These are phyloP conservation scores for Aspergillus fischeri DNA, from an alignment of 2,329 filamentous ascomycete genomes.

Conservation along the genomic window DNA sequence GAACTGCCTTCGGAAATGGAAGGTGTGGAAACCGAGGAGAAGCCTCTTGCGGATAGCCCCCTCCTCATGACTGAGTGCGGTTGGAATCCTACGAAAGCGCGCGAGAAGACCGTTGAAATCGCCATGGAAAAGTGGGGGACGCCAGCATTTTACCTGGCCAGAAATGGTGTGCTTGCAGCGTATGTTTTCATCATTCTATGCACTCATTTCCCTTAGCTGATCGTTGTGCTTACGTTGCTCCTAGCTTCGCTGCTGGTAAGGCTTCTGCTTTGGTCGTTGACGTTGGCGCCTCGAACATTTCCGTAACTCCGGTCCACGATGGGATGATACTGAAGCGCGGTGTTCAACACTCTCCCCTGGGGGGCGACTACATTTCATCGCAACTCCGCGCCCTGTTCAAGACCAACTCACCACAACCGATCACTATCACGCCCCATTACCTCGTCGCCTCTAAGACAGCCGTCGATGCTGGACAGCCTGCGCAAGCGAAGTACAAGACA, in stretches of 20 bases:
- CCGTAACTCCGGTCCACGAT: constrained; percentile 87
- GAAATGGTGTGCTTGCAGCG: constrained; percentile 82
- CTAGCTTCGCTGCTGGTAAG: constrained; percentile 80
- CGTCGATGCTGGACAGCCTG: constrained; percentile 78
- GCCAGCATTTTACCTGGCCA: constrained; percentile 89
- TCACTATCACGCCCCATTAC: constrained; percentile 78
- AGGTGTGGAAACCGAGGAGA: constrained; percentile 60
- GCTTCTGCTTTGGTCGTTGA: constrained; percentile 90
- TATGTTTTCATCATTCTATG: constrained; percentile 32
- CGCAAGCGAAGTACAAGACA: constrained; percentile 69
- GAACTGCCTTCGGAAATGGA: constrained; percentile 60
- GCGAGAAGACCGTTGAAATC: constrained; percentile 92
- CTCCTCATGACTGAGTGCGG: constrained; percentile 90
- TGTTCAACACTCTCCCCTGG: constrained; percentile 77
- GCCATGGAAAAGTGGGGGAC: constrained; percentile 96
- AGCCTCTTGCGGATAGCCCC: constrained; percentile 82
- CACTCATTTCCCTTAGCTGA: neutral
- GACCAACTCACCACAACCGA: constrained; percentile 59
- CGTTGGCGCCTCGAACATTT: constrained; percentile 82
- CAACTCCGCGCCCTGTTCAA: constrained; percentile 82
- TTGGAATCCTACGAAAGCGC: constrained; percentile 82
- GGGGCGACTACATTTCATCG: constrained; percentile 82
- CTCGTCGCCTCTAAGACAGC: constrained; percentile 81
- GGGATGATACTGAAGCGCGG: constrained; percentile 91
- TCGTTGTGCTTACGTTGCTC: constrained; percentile 5